These are phyloP conservation scores for Mortierella sp. DNA, from an alignment of 371 early-diverging fungal genomes.

Conservation along the genomic window DNA sequence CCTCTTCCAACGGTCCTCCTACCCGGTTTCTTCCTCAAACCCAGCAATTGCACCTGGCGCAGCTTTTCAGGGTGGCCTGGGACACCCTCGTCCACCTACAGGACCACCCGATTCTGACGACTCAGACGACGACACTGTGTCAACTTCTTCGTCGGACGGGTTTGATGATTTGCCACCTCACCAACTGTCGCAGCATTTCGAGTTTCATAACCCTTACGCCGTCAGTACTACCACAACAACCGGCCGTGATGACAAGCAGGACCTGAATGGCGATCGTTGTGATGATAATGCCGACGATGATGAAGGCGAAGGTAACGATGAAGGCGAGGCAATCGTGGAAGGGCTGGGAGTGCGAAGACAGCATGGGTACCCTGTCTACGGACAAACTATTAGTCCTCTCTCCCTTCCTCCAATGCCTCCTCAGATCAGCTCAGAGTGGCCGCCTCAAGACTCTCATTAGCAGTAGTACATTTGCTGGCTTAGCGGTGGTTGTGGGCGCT, in stretches of 20 bases:
- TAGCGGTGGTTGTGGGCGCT: not conserved
- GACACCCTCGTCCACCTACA: not conserved
- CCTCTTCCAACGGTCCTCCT: not conserved
- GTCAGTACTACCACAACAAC: not conserved
- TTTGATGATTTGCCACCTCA: conserved; percentile 30
- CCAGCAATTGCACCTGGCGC: not conserved
- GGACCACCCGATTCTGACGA: conserved; percentile 13
- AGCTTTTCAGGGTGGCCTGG: not conserved
- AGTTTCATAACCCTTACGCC: conserved; percentile 20
- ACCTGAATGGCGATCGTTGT: not conserved
- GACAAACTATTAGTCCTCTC: conserved; percentile 14
- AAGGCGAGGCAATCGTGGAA: not conserved
- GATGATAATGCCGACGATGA: not conserved
- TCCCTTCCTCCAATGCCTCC: not conserved
- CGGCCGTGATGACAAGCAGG: not conserved
- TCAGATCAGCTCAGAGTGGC: not conserved
- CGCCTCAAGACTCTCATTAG: not conserved
- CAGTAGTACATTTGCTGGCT: not conserved
- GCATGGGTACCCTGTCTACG: conserved; percentile 9
- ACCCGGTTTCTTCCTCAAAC: not conserved
- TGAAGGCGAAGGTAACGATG: not conserved
- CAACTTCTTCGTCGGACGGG: conserved; percentile 26
- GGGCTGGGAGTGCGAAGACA: not conserved
- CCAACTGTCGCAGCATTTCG: conserved; percentile 32
- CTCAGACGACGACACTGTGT: conserved; percentile 20